Percentiles rank a stretch among this genome's conserved stretches.
phyloP scores from a whole-genome alignment of 2,329 filamentous ascomycete species.

The Rhexocercosporidium sp. region DNA sequence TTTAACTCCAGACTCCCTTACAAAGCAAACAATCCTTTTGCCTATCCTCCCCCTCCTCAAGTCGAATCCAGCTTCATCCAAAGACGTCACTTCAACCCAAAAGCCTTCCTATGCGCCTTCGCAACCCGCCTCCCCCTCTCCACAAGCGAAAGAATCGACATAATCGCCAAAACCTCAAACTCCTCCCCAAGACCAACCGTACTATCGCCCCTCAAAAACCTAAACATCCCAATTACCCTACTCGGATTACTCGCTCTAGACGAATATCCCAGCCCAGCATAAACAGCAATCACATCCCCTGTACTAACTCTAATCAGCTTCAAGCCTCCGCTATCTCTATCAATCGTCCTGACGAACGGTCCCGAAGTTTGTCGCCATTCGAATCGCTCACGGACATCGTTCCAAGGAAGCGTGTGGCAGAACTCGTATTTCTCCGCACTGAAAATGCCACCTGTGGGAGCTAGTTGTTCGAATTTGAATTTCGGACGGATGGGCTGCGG shows the following conservation, averaged over 20 bases:
- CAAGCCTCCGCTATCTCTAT: constrained; percentile 32
- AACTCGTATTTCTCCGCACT: constrained; percentile 34
- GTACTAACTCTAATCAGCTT: constrained; percentile 35
- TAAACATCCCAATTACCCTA: constrained; percentile 33
- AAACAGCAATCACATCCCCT: constrained; percentile 37
- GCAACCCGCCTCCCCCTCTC: constrained; percentile 34
- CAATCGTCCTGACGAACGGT: constrained; percentile 23
- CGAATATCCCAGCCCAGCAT: constrained; percentile 31
- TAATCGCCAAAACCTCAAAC: constrained; percentile 36
- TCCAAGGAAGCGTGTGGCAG: constrained; percentile 30
- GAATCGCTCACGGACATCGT: constrained; percentile 32
- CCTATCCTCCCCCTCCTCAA: background rate
- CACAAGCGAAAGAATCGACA: constrained; percentile 34
- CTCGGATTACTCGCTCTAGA: constrained; percentile 24
- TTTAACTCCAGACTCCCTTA: background rate
- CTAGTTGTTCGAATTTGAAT: constrained; percentile 30
- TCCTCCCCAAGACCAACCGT: constrained; percentile 32
- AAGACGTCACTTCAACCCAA: constrained; percentile 14
- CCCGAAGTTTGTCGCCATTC: constrained; percentile 34
- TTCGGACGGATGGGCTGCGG: constrained; percentile 16
- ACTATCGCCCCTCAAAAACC: constrained; percentile 30
- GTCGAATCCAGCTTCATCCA: background rate
- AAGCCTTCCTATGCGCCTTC: constrained; percentile 25
- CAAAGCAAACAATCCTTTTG: background rate
- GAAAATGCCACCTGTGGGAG: constrained; percentile 32